Evolutionary conservation across 306 rosid species (phyloP), one percentile per base, ranked within the genome.

Genomic region (Vicia faba): DNA sequence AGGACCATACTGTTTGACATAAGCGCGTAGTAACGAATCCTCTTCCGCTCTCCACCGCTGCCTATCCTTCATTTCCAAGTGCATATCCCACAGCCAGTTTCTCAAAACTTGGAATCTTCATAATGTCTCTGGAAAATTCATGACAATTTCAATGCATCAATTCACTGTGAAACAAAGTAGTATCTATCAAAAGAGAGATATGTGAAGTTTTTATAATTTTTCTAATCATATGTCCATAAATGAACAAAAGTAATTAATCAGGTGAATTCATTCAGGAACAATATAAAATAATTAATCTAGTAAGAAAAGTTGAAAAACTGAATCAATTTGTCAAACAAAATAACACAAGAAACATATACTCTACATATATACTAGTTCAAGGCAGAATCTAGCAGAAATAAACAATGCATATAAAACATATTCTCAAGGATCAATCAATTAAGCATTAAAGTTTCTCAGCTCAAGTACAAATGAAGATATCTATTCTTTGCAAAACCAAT

Each of bases 1-100:
- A n/a, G 93, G 93, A 55, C 96, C 96, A 64, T 89, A 89, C 23
- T 89, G 91, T 61, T 84, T 87, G 70, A 89, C 96, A 71, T 89
- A 89, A 1, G 95, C 91, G 16, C 91, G 76, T 71, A 90, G 66
- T 71, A 87, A 87, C 9, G 88, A 82, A 71, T 90, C 95, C 88
- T 90, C 96, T 70, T 90, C 89, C 72, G 86, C 77, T 72, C 80
- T 82, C 95, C 89, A 84, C 78, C 96, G 88, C 39, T 90, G 91
- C 69, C 95, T 82, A 84, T 87, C 95, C 88, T 87, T 85, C 89
- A 87, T 90, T 75, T 84, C 91, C 91, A 79, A 72, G 78, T 43
- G 72, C 87, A 84, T 50, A 74, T 75, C 68, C 75, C 81, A 80
- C 80, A 45, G 60, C 59, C 84, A 80, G 78, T 83, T 84, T 74